Conservation (phyloP, 2,329 filamentous ascomycete species). For the Aspergillus intermedius region DNA sequence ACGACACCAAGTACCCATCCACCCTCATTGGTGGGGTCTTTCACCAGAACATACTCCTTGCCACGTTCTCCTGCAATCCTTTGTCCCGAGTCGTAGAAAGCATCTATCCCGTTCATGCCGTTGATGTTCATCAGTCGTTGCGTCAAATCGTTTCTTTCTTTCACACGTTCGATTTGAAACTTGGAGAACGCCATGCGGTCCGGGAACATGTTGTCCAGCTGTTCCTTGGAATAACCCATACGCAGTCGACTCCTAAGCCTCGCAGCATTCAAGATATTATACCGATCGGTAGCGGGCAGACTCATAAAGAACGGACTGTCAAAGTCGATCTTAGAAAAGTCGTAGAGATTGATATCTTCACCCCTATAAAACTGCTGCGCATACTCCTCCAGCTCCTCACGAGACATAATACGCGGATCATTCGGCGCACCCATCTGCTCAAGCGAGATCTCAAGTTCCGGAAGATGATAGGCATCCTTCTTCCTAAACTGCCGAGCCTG, state of each 20-base stretch:
- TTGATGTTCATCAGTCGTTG: constrained; percentile 92
- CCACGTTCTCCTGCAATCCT: constrained; percentile 65
- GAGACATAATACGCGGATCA: constrained; percentile 92
- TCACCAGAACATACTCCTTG: constrained; percentile 90
- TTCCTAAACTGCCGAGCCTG: constrained; percentile 75
- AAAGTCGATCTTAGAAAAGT: constrained; percentile 98
- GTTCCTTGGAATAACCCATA: constrained; percentile 95
- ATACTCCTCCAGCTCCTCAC: constrained; percentile 90
- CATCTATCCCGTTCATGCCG: constrained; percentile 73
- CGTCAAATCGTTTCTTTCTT: constrained; percentile 87
- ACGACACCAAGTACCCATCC: constrained; percentile 96
- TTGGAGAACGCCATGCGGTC: constrained; percentile 94
- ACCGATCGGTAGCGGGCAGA: constrained; percentile 80
- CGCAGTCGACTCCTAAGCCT: constrained; percentile 77
- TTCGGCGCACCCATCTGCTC: constrained; percentile 82
- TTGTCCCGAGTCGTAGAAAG: constrained; percentile 54
- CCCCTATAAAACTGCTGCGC: constrained; percentile 85
- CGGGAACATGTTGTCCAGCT: constrained; percentile 93
- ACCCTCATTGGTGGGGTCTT: constrained; percentile 89
- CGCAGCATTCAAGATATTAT: constrained; percentile 95
- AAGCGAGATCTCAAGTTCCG: constrained; percentile 71
- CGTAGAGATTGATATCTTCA: constrained; percentile 82
- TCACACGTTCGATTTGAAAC: constrained; percentile 92
- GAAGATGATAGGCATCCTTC: constrained; percentile 91
- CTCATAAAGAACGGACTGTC: constrained; percentile 93